phyloP scores from a whole-genome alignment of 2,329 filamentous ascomycete genomes.

The Calonectria hongkongensis region DNA sequence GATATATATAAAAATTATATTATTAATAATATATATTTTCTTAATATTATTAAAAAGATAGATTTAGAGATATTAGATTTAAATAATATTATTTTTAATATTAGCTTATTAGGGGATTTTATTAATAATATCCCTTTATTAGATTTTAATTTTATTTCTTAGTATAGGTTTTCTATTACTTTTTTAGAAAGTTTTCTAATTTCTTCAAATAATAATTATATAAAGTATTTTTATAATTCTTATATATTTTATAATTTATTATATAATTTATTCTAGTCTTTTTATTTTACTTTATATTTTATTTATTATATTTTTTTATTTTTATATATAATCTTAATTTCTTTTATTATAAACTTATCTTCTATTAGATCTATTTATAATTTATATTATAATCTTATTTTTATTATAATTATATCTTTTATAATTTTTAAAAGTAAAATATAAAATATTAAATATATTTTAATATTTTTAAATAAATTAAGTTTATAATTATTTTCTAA shows the following conservation, averaged over 20 bases:
- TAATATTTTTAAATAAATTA: background rate
- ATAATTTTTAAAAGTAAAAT: too few relatives aligned
- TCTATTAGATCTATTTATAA: too few relatives aligned
- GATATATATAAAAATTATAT: background rate
- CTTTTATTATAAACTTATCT: too few relatives aligned
- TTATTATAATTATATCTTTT: too few relatives aligned
- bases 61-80: too few relatives aligned
- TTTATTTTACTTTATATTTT: background rate
- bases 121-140: background rate
- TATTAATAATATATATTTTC: too few relatives aligned
- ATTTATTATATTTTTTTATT: background rate
- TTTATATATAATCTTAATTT: background rate
- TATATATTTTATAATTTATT: background rate
- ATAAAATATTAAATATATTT: too few relatives aligned
- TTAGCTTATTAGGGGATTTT: too few relatives aligned
- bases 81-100: too few relatives aligned
- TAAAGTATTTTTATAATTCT: too few relatives aligned
- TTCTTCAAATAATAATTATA: background rate
- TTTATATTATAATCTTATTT: too few relatives aligned
- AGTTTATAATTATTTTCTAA: background rate
- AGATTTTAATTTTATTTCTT: background rate
- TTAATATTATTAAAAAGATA: too few relatives aligned
- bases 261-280: background rate
- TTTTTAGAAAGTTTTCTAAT: background rate
- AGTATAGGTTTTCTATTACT: background rate